phyloP scores from a whole-genome alignment of 1,284 basidiomycete genomes.

The Cryptococcus wingfieldii region DNA sequence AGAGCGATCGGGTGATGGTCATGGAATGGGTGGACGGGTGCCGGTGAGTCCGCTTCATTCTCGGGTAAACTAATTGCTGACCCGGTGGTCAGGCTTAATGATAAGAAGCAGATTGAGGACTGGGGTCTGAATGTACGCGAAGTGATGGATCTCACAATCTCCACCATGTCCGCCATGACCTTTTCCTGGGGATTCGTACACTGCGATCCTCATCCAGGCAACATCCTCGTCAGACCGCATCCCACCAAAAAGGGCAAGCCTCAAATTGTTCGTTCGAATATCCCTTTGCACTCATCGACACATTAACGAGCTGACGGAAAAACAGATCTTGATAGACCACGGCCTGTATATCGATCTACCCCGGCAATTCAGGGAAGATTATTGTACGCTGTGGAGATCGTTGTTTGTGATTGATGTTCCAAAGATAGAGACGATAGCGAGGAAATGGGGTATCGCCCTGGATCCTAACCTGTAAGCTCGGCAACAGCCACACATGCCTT shows the following conservation, averaged over 20 bases:
- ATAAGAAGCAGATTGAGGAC: constrained; percentile 52
- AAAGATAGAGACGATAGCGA: constrained; percentile 60
- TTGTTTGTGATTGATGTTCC: constrained; percentile 67
- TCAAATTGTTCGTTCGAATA: constrained; percentile 59
- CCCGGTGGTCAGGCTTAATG: constrained; percentile 56
- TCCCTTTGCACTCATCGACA: neutral
- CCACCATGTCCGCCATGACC: constrained; percentile 77
- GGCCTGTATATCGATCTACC: constrained; percentile 72
- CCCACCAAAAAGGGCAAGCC: constrained; percentile 59
- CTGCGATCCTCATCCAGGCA: constrained; percentile 63
- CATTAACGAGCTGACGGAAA: neutral
- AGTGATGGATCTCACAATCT: constrained; percentile 49
- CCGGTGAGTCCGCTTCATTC: constrained; percentile 25
- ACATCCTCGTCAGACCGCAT: constrained; percentile 73
- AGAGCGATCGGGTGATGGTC: constrained; percentile 69
- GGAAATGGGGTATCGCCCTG: constrained; percentile 69
- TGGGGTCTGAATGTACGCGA: constrained; percentile 53
- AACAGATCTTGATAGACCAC: constrained; percentile 68
- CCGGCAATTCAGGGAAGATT: constrained; percentile 64
- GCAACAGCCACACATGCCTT: neutral
- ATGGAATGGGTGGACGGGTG: constrained; percentile 76
- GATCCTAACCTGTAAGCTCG: constrained; percentile 61
- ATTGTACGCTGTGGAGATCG: constrained; percentile 72
- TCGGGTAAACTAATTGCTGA: neutral
- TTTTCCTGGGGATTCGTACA: constrained; percentile 86